phyloP scores from a whole-genome alignment of 2,329 filamentous ascomycete species.

The Salinomyces thailandicus region DNA sequence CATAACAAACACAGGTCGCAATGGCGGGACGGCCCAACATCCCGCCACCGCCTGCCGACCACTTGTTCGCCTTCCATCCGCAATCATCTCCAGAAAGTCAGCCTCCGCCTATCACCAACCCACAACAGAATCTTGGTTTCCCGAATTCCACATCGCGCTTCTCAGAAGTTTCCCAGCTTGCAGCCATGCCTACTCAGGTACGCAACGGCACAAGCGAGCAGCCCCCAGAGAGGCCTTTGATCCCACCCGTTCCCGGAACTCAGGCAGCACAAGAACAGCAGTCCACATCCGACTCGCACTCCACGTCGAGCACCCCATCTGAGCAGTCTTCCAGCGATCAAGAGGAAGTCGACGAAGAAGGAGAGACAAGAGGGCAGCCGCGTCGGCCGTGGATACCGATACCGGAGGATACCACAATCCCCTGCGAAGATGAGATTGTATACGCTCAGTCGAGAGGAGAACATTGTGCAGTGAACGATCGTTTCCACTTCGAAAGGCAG shows the following conservation, averaged over 20 bases:
- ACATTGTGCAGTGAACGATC: slow-evolving; percentile 44
- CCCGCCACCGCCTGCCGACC: too few relatives aligned
- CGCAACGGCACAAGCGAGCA: background rate
- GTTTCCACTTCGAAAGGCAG: slow-evolving; percentile 48
- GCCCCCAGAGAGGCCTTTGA: too few relatives aligned
- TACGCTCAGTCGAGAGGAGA: slow-evolving; percentile 43
- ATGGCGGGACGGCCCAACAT: too few relatives aligned
- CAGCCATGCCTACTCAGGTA: background rate
- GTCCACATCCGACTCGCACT: slow-evolving; percentile 1
- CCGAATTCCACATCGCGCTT: too few relatives aligned
- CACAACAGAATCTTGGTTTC: too few relatives aligned
- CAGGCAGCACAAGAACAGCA: background rate
- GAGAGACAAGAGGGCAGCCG: slow-evolving; percentile 20
- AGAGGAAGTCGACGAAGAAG: slow-evolving; percentile 15
- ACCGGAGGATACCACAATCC: slow-evolving; percentile 45
- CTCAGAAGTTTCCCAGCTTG: too few relatives aligned
- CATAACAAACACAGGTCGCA: too few relatives aligned
- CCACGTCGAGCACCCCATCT: slow-evolving; percentile 1
- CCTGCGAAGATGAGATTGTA: slow-evolving; percentile 48
- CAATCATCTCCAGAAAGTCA: too few relatives aligned
- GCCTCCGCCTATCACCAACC: too few relatives aligned
- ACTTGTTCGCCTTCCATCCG: too few relatives aligned
- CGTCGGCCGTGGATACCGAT: slow-evolving; percentile 29
- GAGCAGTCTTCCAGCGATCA: slow-evolving; percentile 9
- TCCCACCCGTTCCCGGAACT: background rate